These are phyloP conservation scores for Cladosporium sp. DNA, from an alignment of 2,329 filamentous ascomycete genomes.

Conservation along the genomic window DNA sequence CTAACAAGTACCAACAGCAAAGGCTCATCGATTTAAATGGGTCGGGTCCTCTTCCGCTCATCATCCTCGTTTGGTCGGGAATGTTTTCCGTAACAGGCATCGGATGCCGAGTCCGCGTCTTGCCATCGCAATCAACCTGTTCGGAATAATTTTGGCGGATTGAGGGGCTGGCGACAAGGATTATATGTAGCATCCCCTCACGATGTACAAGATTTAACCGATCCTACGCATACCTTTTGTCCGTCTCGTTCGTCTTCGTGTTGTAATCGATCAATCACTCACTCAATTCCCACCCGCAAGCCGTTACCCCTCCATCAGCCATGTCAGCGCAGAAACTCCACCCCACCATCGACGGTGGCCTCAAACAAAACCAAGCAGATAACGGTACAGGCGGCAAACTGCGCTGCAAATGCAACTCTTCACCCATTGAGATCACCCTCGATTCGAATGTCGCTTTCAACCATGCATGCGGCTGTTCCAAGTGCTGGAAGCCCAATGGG, in stretches of 20 bases:
- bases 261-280: neutral
- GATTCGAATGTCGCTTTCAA: conserved; percentile 60
- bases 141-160: neutral
- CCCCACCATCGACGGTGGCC: conserved; percentile 59
- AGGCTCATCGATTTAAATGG: neutral
- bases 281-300: neutral
- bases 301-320: neutral
- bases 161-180: conserved; percentile 1
- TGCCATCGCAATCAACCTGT: neutral
- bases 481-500: conserved; percentile 66
- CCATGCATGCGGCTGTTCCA: conserved; percentile 67
- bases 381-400: conserved; percentile 59
- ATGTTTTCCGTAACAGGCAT: neutral
- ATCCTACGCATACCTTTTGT: neutral
- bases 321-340: conserved; percentile 43
- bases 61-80: neutral
- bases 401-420: conserved; percentile 54
- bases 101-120: neutral
- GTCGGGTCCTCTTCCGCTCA: neutral
- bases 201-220: neutral
- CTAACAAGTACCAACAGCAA: neutral
- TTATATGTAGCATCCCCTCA: neutral
- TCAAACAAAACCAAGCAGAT: conserved; percentile 54
- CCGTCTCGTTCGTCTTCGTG: neutral
- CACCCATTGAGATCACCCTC: conserved; percentile 57